phyloP scores from a whole-genome alignment of 2,329 filamentous ascomycete species.

The Penicillium sp. region DNA sequence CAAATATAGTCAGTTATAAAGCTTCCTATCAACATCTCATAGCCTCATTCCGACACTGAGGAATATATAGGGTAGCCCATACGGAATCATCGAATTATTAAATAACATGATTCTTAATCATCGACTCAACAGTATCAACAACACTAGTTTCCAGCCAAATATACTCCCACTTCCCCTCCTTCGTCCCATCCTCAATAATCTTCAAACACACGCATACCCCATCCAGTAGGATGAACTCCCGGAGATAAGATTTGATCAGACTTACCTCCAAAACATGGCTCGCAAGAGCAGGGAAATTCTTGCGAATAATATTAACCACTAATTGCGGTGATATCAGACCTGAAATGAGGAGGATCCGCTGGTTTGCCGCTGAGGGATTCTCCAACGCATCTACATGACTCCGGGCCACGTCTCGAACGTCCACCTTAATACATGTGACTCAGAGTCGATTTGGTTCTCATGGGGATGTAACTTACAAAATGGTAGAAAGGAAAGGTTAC shows the following conservation, averaged over 20 bases:
- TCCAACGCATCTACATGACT: neutral
- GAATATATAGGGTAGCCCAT: no score
- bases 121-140: neutral
- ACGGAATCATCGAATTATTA: no score
- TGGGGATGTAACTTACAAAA: neutral
- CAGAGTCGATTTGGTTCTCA: neutral
- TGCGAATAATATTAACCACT: neutral
- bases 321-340: neutral
- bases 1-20: no score
- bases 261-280: neutral
- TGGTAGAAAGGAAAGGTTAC: constrained; percentile 14
- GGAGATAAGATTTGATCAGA: neutral
- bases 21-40: no score
- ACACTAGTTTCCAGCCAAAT: neutral
- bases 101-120: neutral
- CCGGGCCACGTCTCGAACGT: neutral
- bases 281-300: neutral
- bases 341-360: neutral
- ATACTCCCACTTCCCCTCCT: neutral
- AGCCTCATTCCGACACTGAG: no score
- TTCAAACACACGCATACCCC: neutral
- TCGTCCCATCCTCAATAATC: neutral
- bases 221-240: neutral
- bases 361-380: neutral
- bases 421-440: neutral